Conservation (phyloP, 1,284 basidiomycete genomes). For the Prillingera fragicola region DNA sequence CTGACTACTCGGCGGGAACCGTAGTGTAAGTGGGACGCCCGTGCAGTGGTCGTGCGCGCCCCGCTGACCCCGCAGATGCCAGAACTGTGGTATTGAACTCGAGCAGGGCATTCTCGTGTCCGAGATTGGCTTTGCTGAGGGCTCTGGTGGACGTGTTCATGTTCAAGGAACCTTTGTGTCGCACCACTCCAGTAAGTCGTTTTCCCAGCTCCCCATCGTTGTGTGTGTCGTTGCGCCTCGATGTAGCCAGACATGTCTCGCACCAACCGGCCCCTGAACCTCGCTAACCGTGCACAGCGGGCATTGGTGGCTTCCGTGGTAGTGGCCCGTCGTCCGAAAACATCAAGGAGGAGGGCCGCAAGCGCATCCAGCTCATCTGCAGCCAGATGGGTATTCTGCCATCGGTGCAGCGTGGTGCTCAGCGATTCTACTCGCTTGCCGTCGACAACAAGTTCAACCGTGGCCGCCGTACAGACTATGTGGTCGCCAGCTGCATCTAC, state of each 20-base stretch:
- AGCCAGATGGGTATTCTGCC: slow-evolving; percentile 72
- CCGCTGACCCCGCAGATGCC: slow-evolving; percentile 51
- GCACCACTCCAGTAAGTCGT: slow-evolving; percentile 75
- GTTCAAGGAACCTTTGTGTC: slow-evolving; percentile 94
- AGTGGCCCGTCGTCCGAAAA: slow-evolving; percentile 26
- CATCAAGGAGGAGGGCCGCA: slow-evolving; percentile 52
- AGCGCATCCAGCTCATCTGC: slow-evolving; percentile 75
- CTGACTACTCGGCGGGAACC: slow-evolving; percentile 33
- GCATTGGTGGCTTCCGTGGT: slow-evolving; percentile 25
- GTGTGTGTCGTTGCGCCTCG: background rate
- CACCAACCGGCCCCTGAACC: too few species aligned
- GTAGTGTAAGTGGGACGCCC: slow-evolving; percentile 27
- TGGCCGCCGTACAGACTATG: slow-evolving; percentile 85
- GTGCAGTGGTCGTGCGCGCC: background rate
- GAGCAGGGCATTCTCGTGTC: slow-evolving; percentile 94
- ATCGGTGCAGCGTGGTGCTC: slow-evolving; percentile 71
- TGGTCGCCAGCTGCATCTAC: slow-evolving; percentile 92
- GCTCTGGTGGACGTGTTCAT: slow-evolving; percentile 83
- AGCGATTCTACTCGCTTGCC: slow-evolving; percentile 85
- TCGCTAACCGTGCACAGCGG: slow-evolving; percentile 20
- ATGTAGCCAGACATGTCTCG: background rate
- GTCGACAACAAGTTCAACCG: slow-evolving; percentile 91
- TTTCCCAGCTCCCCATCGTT: too few species aligned
- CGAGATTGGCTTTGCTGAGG: slow-evolving; percentile 90
- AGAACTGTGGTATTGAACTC: slow-evolving; percentile 77